These are phyloP conservation scores for Lactarius indigo DNA, from an alignment of 768 basidiomycete genomes.

Conservation along the genomic window DNA sequence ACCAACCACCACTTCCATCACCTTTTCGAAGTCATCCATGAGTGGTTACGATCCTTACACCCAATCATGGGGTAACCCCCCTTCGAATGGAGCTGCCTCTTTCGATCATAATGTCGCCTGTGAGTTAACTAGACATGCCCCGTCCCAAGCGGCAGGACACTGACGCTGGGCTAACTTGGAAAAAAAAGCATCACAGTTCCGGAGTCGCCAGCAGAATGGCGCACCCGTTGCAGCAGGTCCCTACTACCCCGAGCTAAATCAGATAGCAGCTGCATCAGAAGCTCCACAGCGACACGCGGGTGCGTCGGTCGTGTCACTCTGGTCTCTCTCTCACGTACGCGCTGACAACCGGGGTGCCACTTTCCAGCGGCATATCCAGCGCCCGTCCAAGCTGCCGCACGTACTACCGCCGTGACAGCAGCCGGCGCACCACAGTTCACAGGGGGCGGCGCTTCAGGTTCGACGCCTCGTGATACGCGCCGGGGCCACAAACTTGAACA, in stretches of 20 bases:
- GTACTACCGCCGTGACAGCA: background rate
- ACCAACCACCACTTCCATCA: background rate
- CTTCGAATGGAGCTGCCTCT: background rate
- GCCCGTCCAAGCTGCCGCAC: background rate
- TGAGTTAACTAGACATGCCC: background rate
- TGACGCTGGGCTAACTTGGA: background rate
- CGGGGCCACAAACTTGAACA: background rate
- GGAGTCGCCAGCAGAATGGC: conserved; percentile 5
- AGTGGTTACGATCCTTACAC: background rate
- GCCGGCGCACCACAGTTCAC: background rate
- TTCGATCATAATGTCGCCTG: background rate
- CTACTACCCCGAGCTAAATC: background rate
- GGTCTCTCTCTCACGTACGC: background rate
- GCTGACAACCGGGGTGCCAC: background rate
- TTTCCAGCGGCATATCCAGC: background rate
- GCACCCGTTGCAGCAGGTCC: background rate
- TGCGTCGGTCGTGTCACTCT: background rate
- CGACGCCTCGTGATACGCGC: background rate
- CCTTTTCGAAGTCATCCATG: background rate
- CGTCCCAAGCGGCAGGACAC: background rate
- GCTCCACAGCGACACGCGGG: background rate
- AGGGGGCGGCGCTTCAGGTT: background rate
- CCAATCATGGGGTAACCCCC: background rate
- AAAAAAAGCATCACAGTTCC: background rate
- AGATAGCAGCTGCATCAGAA: background rate